A percentile compares a stretch with the other conserved stretches of the same genome.
phyloP scores from a whole-genome alignment of 2,329 filamentous ascomycete genomes.

The Cladophialophora yegresii region DNA sequence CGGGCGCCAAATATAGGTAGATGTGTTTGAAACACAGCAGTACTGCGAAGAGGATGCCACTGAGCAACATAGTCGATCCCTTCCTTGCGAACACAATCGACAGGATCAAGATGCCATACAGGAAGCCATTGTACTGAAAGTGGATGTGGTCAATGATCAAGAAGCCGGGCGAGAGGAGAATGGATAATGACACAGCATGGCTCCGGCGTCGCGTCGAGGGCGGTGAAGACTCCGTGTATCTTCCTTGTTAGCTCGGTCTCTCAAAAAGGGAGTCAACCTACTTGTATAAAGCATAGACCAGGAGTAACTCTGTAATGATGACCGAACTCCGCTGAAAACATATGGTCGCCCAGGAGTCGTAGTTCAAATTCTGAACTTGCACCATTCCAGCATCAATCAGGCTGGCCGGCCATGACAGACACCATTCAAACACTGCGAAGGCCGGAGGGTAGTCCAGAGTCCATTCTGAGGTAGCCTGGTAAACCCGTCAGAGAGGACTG shows the following conservation, averaged over 20 bases:
- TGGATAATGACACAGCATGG: slow-evolving; percentile 82
- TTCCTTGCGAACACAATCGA: slow-evolving; percentile 82
- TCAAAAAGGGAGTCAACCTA: slow-evolving; percentile 46
- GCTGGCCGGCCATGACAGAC: slow-evolving; percentile 76
- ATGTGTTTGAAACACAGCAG: slow-evolving; percentile 97
- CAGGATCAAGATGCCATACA: slow-evolving; percentile 86
- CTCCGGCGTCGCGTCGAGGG: slow-evolving; percentile 69
- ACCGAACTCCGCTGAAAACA: slow-evolving; percentile 93
- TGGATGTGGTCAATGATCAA: slow-evolving; percentile 98
- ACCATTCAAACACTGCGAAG: slow-evolving; percentile 96
- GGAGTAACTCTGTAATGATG: slow-evolving; percentile 77
- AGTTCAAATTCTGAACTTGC: slow-evolving; percentile 73
- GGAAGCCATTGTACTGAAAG: slow-evolving; percentile 97
- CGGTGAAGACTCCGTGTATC: slow-evolving; percentile 73
- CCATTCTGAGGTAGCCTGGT: slow-evolving; percentile 91
- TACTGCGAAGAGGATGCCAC: slow-evolving; percentile 79
- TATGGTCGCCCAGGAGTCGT: slow-evolving; percentile 90
- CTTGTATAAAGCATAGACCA: slow-evolving; percentile 79
- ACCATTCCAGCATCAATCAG: slow-evolving; percentile 81
- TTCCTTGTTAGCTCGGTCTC: slow-evolving; percentile 43
- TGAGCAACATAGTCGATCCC: slow-evolving; percentile 71
- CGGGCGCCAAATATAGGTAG: slow-evolving; percentile 91
- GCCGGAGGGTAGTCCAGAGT: slow-evolving; percentile 98
- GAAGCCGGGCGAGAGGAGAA: slow-evolving; percentile 87
- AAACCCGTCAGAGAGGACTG: slow-evolving; percentile 1